Conservation (phyloP, 371 early-diverging fungal genomes). For the Smittium mucronatum region DNA sequence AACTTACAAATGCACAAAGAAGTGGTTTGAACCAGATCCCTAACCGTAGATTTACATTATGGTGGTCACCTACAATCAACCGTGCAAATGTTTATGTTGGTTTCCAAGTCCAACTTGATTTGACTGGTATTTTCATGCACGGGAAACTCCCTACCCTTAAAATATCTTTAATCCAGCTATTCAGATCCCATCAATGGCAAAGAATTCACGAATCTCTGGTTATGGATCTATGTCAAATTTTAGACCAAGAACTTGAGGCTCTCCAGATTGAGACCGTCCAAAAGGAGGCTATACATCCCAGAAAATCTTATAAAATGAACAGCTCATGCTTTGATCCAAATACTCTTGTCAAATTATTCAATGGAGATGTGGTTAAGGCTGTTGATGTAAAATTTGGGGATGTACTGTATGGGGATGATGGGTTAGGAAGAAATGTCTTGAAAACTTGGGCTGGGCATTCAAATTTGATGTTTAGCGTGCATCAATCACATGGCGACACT, state of each 20-base stretch:
- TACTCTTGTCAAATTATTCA: constrained; percentile 21
- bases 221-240: constrained; percentile 87
- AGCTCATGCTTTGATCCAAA: constrained; percentile 27
- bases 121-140: constrained; percentile 99
- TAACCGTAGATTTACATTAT: constrained; percentile 98
- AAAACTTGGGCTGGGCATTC: constrained; percentile 4
- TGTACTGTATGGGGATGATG: constrained; percentile 14
- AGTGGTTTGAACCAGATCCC: constrained; percentile 98
- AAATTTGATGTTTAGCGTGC: not conserved
- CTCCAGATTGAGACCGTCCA: constrained; percentile 96
- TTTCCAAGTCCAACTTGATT: constrained; percentile 97
- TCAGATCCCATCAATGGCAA: constrained; percentile 99
- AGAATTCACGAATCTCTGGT: constrained; percentile 96
- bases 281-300: constrained; percentile 96
- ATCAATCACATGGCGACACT: not conserved
- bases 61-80: constrained; percentile 99
- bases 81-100: constrained; percentile 97
- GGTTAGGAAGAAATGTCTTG: not conserved
- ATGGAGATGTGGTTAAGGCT: constrained; percentile 6
- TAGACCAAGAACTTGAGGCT: constrained; percentile 95
- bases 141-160: constrained; percentile 99
- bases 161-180: constrained; percentile 96
- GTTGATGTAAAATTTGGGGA: constrained; percentile 18
- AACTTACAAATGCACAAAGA: constrained; percentile 97
- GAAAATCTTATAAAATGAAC: constrained; percentile 98